Conservation (phyloP, 2,329 filamentous ascomycete species). For the Metarhizium humberi region DNA sequence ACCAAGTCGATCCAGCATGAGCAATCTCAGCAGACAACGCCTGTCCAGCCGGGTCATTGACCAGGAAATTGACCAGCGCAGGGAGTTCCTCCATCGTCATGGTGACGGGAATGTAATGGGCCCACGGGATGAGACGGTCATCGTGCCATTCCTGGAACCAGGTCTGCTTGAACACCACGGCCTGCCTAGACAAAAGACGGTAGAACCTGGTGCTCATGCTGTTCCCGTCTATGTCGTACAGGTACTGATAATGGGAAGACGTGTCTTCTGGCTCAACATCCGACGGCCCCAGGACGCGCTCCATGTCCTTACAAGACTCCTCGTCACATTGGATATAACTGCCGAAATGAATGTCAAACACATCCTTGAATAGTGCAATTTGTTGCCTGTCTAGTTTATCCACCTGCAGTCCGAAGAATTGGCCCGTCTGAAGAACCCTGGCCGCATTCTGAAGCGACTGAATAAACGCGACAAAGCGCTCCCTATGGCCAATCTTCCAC, state of each 20-base stretch:
- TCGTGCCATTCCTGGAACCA: slow-evolving; percentile 49
- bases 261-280: slow-evolving; percentile 24
- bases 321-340: too few species aligned
- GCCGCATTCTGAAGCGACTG: slow-evolving; percentile 10
- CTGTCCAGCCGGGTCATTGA: slow-evolving; percentile 35
- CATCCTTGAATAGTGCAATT: too few species aligned
- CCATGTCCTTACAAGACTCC: too few species aligned
- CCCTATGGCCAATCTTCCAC: slow-evolving; percentile 27
- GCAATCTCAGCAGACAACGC: slow-evolving; percentile 40
- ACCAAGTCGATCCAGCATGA: slow-evolving; percentile 45
- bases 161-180: slow-evolving; percentile 40
- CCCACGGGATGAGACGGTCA: slow-evolving; percentile 43
- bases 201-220: slow-evolving; percentile 45
- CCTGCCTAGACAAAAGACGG: slow-evolving; percentile 37
- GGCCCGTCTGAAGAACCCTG: too few species aligned
- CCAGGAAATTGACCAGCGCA: slow-evolving; percentile 38
- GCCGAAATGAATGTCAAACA: too few species aligned
- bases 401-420: too few species aligned
- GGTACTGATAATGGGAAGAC: slow-evolving; percentile 21
- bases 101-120: slow-evolving; percentile 47
- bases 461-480: slow-evolving; percentile 31
- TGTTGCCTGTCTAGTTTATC: slow-evolving; percentile 21
- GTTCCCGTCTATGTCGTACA: slow-evolving; percentile 43
- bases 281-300: slow-evolving; percentile 12
- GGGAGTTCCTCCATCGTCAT: slow-evolving; percentile 40